Base-by-base conservation (phyloP, 768 basidiomycete genomes). In the Macrolepiota albuminosa region DNA sequence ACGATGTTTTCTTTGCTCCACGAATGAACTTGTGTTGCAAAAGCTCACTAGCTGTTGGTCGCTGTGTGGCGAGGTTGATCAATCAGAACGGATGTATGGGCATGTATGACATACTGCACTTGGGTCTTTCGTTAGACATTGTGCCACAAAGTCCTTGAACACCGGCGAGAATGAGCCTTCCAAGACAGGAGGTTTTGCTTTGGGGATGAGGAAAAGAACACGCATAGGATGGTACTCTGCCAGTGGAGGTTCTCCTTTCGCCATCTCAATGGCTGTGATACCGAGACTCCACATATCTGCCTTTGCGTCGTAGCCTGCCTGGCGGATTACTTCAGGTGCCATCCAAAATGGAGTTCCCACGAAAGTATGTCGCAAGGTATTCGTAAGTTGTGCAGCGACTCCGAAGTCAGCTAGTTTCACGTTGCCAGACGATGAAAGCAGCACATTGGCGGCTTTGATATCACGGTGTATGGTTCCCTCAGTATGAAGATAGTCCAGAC, bases 401-500 rank as follows among this genome's bases (percentile, higher is more conserved):
- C 97, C 97, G 69, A 99, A 98, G 72, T 99, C 97, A 24, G 96
- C 96, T 9, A 99, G 86, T 73, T 99, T 98, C 72, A 98, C 96
- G 71, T 88, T 91, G 34, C 97, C 97, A 0, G 85, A 84, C 3
- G 91, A 90, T 4, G 93, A 93, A 31, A 98, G 83, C 6, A 98
- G 81, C 56, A 99, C 83, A 67, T 99, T 99, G 45, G 96, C 96
- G 2, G 96, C 97, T 71, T 99, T 99, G 81, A 99, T 98, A 69
- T 99, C 97, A 49, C 97, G 88, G 73, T 99, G 97, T 60, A 99
- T 98, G 61, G 95, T 98, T 56, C 91, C 88, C 70, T 98, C 93
- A 18, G 83, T 83, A 69, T 98, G 97, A n/a, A 98, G 85, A 71
- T 99, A 99, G 60, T 95, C 93, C 33, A 99, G 85, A 26, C 97